Evolutionary conservation across 768 basidiomycete species (phyloP).

Genomic region (Boletus rubroflammeus): DNA sequence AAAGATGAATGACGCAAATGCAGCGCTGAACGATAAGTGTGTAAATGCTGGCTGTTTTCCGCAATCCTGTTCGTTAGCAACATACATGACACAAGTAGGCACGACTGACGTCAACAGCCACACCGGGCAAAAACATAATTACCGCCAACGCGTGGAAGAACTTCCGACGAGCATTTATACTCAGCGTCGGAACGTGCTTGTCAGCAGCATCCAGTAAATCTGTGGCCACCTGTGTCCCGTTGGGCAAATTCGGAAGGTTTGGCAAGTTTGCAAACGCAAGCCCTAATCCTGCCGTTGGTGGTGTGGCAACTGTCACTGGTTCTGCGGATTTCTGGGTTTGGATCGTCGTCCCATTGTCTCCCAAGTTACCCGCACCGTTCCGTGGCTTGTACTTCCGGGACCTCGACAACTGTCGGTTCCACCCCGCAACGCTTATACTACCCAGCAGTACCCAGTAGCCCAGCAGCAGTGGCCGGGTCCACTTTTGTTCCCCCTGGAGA

Average conservation of each 20-base stretch:
- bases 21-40: constrained; percentile 90
- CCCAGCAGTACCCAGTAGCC: constrained; percentile 84
- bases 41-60: constrained; percentile 84
- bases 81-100: constrained; percentile 2
- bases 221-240: constrained; percentile 57
- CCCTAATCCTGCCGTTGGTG: constrained; percentile 29
- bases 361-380: constrained; percentile 31
- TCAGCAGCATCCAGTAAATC: constrained; percentile 81
- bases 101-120: constrained; percentile 80
- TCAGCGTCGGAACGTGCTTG: constrained; percentile 84
- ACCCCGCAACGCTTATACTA: constrained; percentile 84
- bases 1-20: constrained; percentile 93
- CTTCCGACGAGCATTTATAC: constrained; percentile 89
- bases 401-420: constrained; percentile 87
- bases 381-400: constrained; percentile 63
- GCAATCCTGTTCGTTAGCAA: constrained; percentile 12
- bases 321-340: constrained; percentile 22
- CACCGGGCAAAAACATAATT: constrained; percentile 93
- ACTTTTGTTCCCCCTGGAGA: constrained; percentile 67
- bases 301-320: constrained; percentile 1
- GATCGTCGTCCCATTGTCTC: constrained; percentile 34
- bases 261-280: constrained; percentile 44
- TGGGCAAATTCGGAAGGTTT: constrained; percentile 48
- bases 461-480: constrained; percentile 76
- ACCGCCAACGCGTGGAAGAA: constrained; percentile 97